Conservation (phyloP, 208 protist species). For the Leishmania tarentolae region DNA sequence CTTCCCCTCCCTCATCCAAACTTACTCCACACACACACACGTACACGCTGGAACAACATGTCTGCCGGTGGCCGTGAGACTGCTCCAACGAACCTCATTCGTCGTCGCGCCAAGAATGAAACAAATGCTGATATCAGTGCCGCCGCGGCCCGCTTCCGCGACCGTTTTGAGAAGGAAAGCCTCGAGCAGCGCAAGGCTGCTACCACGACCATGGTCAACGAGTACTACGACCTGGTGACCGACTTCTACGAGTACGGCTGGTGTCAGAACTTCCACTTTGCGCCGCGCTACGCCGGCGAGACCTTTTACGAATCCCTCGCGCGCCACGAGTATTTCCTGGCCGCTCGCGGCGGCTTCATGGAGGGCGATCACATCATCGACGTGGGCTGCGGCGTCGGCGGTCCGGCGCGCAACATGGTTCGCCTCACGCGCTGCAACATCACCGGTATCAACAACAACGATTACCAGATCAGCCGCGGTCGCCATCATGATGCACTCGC, state of each 20-base stretch:
- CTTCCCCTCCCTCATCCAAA: not conserved
- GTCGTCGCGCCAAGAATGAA: slow-evolving; percentile 50
- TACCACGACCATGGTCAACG: slow-evolving; percentile 90
- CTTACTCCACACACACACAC: not conserved
- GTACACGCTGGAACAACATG: slow-evolving; percentile 29
- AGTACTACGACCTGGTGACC: slow-evolving; percentile 97
- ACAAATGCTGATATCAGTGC: slow-evolving; percentile 60
- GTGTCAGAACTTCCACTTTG: slow-evolving; percentile 97
- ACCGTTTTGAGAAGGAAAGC: slow-evolving; percentile 79
- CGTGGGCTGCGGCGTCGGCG: slow-evolving; percentile 97
- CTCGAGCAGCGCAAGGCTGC: slow-evolving; percentile 69
- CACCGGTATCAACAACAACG: slow-evolving; percentile 97
- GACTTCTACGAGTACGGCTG: slow-evolving; percentile 98
- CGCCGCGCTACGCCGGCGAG: slow-evolving; percentile 81
- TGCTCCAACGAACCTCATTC: slow-evolving; percentile 56
- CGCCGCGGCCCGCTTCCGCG: slow-evolving; percentile 77
- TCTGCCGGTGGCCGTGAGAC: slow-evolving; percentile 58
- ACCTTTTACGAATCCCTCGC: slow-evolving; percentile 91
- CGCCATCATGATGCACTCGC: slow-evolving; percentile 70
- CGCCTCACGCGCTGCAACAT: slow-evolving; percentile 94
- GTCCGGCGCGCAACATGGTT: slow-evolving; percentile 94
- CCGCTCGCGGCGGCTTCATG: slow-evolving; percentile 81
- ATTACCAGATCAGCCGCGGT: slow-evolving; percentile 94
- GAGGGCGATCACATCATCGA: slow-evolving; percentile 87
- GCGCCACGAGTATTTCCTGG: slow-evolving; percentile 96